Evolutionary conservation across 306 rosid species (phyloP), one percentile per base, ranked within the genome.

Genomic region (Gillenia trifoliata): DNA sequence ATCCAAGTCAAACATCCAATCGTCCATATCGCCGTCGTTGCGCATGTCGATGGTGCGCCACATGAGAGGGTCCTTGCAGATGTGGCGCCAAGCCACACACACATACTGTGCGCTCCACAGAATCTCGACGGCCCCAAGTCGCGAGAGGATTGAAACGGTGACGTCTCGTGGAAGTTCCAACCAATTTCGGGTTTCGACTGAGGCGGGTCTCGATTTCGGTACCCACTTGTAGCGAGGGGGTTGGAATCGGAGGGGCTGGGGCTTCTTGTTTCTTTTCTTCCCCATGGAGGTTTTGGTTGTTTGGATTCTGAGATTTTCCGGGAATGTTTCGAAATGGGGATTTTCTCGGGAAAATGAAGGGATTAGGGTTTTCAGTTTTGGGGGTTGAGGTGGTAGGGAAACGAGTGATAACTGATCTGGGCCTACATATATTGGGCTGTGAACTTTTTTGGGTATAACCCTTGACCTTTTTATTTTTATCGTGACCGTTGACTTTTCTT

Each of bases 41-140:
- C 19, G 62, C 90, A 88, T 83, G 68, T 83, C 82, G 38, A 90
- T 71, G 57, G 68, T 33, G 75, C 81, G 82, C 89, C 89, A 91
- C 41, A 83, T 73, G 23, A 68, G 49, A 60, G 91, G 91, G 20
- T 91, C 93, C 80, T 55, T 76, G 54, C 81, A 76, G 83, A 91
- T 71, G 10, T 70, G 60, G 71, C 83, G 88, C 91, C 96, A 91
- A 17, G 26, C 6, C 19, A 83, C 66, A 81, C 93, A 91, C 41
- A 87, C 93, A 1, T 17, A 9, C 60, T 77, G 87, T 19, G 82
- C 86, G 47, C 31, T 67, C 23, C 2, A 5, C 4, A 88, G 66
- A 66, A 78, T 76, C 6, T 84, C 87, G 20, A 84, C 16, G 5
- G 84, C 67, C 11, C 83, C 84, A 0, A 90, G 85, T 49, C 84